phyloP scores from a whole-genome alignment of 257 asterid species.

The Nicotiana sylvestris region DNA sequence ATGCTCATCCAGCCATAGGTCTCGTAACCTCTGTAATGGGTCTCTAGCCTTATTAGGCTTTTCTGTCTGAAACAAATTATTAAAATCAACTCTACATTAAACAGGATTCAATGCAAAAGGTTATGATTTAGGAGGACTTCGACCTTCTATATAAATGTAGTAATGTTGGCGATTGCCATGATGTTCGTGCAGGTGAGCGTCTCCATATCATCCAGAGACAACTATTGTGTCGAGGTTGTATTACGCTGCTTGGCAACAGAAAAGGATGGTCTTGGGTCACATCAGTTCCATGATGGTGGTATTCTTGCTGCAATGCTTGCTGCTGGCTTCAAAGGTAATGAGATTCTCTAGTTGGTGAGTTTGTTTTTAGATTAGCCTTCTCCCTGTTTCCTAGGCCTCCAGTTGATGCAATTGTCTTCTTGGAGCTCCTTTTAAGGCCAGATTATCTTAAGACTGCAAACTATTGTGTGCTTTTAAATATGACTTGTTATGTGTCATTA shows the following conservation, averaged over 20 bases:
- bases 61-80: background rate
- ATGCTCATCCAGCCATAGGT: background rate
- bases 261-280: constrained; percentile 88
- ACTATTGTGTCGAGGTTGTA: constrained; percentile 68
- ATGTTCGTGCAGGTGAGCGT: constrained; percentile 59
- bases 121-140: background rate
- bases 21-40: background rate
- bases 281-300: constrained; percentile 83
- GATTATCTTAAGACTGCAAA: background rate
- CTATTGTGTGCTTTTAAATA: background rate
- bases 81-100: background rate
- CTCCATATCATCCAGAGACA: constrained; percentile 51
- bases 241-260: constrained; percentile 83
- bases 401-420: background rate
- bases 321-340: constrained; percentile 88
- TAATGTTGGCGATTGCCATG: background rate
- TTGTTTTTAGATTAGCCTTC: background rate
- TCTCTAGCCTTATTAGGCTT: background rate
- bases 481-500: background rate
- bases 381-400: constrained; percentile 2
- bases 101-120: background rate
- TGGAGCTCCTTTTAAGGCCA: background rate
- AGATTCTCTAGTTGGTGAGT: background rate
- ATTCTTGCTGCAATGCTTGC: constrained; percentile 73
- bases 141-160: background rate